Base-by-base conservation (phyloP, 2,329 filamentous ascomycete genomes). In the Orbilia ellipsospora region DNA sequence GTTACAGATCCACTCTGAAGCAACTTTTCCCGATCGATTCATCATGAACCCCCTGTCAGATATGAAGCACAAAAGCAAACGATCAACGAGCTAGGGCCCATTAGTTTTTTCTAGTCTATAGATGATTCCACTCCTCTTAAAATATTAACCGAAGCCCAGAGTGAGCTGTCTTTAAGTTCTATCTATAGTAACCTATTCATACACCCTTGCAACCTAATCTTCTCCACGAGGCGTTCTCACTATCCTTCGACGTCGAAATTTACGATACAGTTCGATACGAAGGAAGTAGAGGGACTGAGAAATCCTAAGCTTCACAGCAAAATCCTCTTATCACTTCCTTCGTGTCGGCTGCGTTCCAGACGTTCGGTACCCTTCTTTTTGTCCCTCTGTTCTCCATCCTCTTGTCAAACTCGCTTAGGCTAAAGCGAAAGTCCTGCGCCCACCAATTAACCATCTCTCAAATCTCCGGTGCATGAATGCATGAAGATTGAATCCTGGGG, bases 31-130 rank as follows among this genome's bases (percentile, higher is more conserved):
- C 64, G 57, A 61, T 61, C 40, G n/a, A 48, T 36, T 51, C 36
- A 31, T 42, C 0, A 52, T 36, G n/a, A 20, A 23, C 28, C 56
- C 65, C 65, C 23, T 28, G 48, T 62, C 57, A 18, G 62, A 52
- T 26, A 50, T 73, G 69, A 73, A 73, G 69, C 69, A 66, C 62
- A 31, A 55, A 40, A 50, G 56, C 40, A 59, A 36, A 36, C 31
- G 31, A 10, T 36, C 31, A 7, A 36, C 31, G 31, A 36, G 31
- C 31, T 62, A 48, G 48, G 69, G 48, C 60, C 5, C 31, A 4
- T 10, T 10, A 36, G 31, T 10, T 10, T 10, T 10, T 36, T 36
- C 31, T 2, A 23, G 31, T 36, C 31, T 36, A 6, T 6, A 36
- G 31, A 7, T 6, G 31, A 36, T 36, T 36, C 31, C 10, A 36